Percentiles rank a stretch among this genome's conserved stretches.
These are phyloP conservation scores for Climacium dendroides DNA, from an alignment of 225 moss, liverwort and hornwort species.

Conservation along the genomic window DNA sequence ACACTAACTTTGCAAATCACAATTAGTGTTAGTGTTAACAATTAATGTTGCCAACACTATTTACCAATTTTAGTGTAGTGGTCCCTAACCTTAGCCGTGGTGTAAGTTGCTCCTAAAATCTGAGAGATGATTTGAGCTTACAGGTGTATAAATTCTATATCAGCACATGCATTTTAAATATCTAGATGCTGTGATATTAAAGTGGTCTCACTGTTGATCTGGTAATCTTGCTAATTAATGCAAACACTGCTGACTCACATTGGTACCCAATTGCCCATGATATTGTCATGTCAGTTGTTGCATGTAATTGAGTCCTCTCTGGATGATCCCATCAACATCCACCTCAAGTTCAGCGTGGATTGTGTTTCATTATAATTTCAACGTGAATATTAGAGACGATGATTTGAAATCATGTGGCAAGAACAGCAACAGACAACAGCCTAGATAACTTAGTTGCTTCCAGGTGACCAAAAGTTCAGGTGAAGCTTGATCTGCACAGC, in stretches of 20 bases:
- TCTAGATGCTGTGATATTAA: neutral
- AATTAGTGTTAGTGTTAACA: too few relatives aligned
- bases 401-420: neutral
- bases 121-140: neutral
- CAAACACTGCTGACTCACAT: neutral
- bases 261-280: neutral
- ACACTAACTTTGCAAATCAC: too few relatives aligned
- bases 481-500: neutral
- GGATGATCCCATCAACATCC: neutral
- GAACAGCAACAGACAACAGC: neutral
- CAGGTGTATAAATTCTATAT: neutral
- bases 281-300: neutral
- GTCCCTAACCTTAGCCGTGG: fast-evolving
- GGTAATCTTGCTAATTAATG: neutral
- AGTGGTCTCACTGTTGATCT: too few relatives aligned
- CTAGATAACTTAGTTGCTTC: neutral
- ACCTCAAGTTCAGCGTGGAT: neutral
- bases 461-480: neutral
- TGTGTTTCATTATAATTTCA: neutral
- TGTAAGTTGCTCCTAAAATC: neutral
- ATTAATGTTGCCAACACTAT: too few relatives aligned
- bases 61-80: too few relatives aligned
- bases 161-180: neutral
- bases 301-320: neutral
- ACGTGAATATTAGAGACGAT: neutral